These are phyloP conservation scores for Hypocreales sp. DNA, from an alignment of 2,329 filamentous ascomycete genomes.

Conservation along the genomic window DNA sequence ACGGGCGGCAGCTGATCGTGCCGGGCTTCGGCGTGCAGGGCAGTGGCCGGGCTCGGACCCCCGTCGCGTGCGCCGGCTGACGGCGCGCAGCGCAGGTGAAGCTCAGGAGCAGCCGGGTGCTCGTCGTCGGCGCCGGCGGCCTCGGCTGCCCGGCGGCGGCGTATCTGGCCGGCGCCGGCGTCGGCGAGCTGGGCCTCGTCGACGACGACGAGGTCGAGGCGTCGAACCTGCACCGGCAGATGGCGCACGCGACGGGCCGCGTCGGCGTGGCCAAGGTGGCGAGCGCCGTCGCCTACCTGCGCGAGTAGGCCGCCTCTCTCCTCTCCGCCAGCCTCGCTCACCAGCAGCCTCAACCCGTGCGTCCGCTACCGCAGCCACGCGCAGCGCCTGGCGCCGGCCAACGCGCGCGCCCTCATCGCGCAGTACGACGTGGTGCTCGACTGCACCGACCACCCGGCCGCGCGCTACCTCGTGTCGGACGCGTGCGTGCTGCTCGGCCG, in stretches of 20 bases:
- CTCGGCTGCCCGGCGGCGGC: conserved; percentile 82
- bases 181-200: conserved; percentile 69
- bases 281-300: conserved; percentile 49
- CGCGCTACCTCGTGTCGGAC: conserved; percentile 86
- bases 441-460: conserved; percentile 86
- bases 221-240: conserved; percentile 86
- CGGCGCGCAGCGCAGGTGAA: conserved; percentile 41
- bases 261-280: conserved; percentile 70
- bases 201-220: conserved; percentile 80
- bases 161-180: conserved; percentile 83
- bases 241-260: conserved; percentile 57
- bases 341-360: conserved; percentile 58
- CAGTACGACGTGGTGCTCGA: conserved; percentile 77
- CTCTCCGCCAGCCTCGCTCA: neutral
- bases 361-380: conserved; percentile 47
- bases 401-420: conserved; percentile 49
- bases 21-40: conserved; percentile 65
- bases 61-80: neutral
- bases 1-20: conserved; percentile 83
- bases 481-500: conserved; percentile 66
- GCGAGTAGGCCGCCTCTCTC: conserved; percentile 23
- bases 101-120: conserved; percentile 52
- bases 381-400: conserved; percentile 50
- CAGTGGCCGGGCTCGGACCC: conserved; percentile 14
- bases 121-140: conserved; percentile 78